These are phyloP conservation scores for Cubamyces sp. DNA, from an alignment of 768 basidiomycete genomes.

Conservation along the genomic window DNA sequence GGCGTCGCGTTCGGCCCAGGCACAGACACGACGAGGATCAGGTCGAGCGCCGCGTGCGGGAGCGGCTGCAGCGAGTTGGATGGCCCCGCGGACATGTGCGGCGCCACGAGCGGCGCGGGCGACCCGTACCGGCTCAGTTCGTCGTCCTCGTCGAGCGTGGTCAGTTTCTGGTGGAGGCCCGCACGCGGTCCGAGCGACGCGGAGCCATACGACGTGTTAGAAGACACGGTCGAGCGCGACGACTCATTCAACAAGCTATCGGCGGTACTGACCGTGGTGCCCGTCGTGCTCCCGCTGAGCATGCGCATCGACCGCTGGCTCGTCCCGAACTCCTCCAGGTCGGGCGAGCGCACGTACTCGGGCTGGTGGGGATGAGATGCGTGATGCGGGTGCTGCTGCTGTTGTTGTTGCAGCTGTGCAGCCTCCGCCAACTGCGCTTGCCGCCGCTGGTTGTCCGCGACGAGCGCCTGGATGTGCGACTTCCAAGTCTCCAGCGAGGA, in stretches of 20 bases:
- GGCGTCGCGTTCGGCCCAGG: slow-evolving; percentile 73
- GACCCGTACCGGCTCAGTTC: slow-evolving; percentile 58
- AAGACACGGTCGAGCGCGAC: slow-evolving; percentile 71
- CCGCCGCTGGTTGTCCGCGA: slow-evolving; percentile 69
- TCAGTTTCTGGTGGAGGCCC: slow-evolving; percentile 50
- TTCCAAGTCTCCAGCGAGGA: slow-evolving; percentile 90
- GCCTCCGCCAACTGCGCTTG: slow-evolving; percentile 41
- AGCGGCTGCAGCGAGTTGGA: slow-evolving; percentile 83
- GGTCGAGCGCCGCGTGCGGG: slow-evolving; percentile 85
- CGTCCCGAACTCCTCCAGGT: slow-evolving; percentile 74
- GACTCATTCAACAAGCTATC: slow-evolving; percentile 67
- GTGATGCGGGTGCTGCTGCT: not conserved
- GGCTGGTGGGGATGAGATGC: not conserved
- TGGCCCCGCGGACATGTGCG: slow-evolving; percentile 72
- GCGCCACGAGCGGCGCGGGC: slow-evolving; percentile 59
- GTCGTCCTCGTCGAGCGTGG: slow-evolving; percentile 74
- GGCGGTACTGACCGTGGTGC: slow-evolving; percentile 56
- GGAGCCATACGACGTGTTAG: slow-evolving; percentile 71
- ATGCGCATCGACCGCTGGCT: slow-evolving; percentile 77
- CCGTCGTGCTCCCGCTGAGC: slow-evolving; percentile 78
- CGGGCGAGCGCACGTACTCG: slow-evolving; percentile 41
- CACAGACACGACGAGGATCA: slow-evolving; percentile 89
- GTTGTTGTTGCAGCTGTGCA: slow-evolving; percentile 12
- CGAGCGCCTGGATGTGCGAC: slow-evolving; percentile 77
- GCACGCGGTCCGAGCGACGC: slow-evolving; percentile 27